Conservation (phyloP, 441 rosid genomes). For the Arabidopsis lyrata region DNA sequence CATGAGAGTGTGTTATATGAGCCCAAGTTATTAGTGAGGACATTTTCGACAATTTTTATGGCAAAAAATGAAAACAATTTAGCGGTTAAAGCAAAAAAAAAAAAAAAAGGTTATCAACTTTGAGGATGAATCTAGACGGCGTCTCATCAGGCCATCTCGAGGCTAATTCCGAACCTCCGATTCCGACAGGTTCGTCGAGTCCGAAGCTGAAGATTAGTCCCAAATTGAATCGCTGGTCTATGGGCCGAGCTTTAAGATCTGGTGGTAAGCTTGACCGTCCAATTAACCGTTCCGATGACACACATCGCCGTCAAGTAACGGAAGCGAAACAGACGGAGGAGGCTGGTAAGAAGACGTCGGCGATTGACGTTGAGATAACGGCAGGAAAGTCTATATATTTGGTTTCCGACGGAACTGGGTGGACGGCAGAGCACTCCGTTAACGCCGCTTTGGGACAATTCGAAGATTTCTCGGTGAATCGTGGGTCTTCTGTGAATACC, state of each 20-base stretch:
- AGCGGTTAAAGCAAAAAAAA: background rate
- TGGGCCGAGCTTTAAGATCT: slow-evolving; percentile 77
- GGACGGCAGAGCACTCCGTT: slow-evolving; percentile 92
- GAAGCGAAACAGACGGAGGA: slow-evolving; percentile 5
- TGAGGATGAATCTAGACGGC: slow-evolving; percentile 36
- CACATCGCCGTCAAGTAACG: slow-evolving; percentile 33
- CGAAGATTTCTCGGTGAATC: slow-evolving; percentile 72
- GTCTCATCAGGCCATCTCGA: slow-evolving; percentile 37
- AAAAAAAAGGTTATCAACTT: background rate
- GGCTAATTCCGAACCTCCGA: slow-evolving; percentile 26
- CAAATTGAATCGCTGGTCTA: slow-evolving; percentile 86
- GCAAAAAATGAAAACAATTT: background rate
- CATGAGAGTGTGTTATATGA: too few relatives aligned
- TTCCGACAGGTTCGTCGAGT: slow-evolving; percentile 12
- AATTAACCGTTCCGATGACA: slow-evolving; percentile 36
- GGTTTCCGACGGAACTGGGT: slow-evolving; percentile 94
- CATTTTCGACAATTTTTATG: background rate
- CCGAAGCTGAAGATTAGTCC: slow-evolving; percentile 63
- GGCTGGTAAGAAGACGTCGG: slow-evolving; percentile 28
- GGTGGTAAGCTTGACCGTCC: slow-evolving; percentile 75
- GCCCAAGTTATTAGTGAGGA: background rate
- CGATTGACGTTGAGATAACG: slow-evolving; percentile 32
- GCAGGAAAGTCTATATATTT: slow-evolving; percentile 69
- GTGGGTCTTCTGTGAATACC: slow-evolving; percentile 77
- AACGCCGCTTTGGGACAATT: slow-evolving; percentile 89